Conservation (phyloP, 495 filamentous ascomycete genomes). For the Podospora conica region DNA sequence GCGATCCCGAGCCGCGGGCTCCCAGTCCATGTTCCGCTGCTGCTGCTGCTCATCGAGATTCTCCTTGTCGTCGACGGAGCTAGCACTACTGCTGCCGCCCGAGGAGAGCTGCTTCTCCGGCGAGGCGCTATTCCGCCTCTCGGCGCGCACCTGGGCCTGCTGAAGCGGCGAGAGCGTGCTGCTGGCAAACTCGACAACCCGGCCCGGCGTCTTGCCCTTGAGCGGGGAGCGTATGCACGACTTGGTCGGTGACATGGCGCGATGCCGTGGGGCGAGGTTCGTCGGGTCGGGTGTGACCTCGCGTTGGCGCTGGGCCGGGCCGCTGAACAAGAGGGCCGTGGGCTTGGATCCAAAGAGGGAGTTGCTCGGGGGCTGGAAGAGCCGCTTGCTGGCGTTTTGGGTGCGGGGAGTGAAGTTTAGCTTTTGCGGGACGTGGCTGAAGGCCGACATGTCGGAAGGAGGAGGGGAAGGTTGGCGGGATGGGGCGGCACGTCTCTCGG, state of each 20-base stretch:
- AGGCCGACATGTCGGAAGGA: slow-evolving; percentile 24
- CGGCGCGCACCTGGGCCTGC: slow-evolving; percentile 27
- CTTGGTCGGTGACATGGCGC: slow-evolving; percentile 42
- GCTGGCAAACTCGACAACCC: slow-evolving; percentile 42
- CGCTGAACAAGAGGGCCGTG: slow-evolving; percentile 8
- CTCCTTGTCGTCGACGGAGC: slow-evolving; percentile 11
- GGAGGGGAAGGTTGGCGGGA: slow-evolving; percentile 18
- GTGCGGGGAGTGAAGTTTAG: slow-evolving; percentile 45
- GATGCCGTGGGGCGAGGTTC: slow-evolving; percentile 10
- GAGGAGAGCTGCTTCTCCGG: slow-evolving; percentile 16
- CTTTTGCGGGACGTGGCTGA: slow-evolving; percentile 38
- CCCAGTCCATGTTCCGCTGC: neutral
- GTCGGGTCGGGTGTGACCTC: slow-evolving; percentile 10
- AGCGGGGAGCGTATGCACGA: slow-evolving; percentile 48
- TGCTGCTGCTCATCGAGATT: slow-evolving; percentile 3
- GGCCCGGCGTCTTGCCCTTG: slow-evolving; percentile 43
- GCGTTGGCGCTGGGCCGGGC: slow-evolving; percentile 3
- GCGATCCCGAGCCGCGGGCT: neutral
- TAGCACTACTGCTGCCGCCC: slow-evolving; percentile 7
- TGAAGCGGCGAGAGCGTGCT: slow-evolving; percentile 31
- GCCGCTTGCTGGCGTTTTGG: slow-evolving; percentile 26
- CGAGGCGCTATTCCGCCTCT: slow-evolving; percentile 19
- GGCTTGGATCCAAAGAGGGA: slow-evolving; percentile 17
- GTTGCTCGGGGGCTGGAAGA: slow-evolving; percentile 25
- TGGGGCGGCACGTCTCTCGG: neutral